Evolutionary conservation across 2,329 filamentous ascomycete genomes (phyloP), one percentile per base, ranked within the genome.

Genomic region (Pleurostoma richardsiae): DNA sequence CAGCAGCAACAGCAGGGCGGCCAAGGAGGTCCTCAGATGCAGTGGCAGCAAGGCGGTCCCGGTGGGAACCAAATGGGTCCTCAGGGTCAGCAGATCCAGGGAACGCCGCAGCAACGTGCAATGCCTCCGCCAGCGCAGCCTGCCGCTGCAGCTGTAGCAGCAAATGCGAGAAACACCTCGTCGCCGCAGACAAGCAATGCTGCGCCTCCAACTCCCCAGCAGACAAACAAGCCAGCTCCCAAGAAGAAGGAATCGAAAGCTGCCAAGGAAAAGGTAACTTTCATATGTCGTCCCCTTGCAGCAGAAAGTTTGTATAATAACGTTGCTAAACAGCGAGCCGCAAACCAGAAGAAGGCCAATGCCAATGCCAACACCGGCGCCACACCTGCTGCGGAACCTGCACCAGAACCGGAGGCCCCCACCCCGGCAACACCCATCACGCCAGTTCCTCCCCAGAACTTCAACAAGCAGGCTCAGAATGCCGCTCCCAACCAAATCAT

Each of bases 141-240:
- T 8, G 68, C 69, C 3, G 68, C 66, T 4, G 64, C 67, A 11
- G 65, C 66, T 33, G 62, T 55, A 41, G 61, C 63, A 50, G 71
- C 72, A 47, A 76, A 74, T 54, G 71, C 74, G 46, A 78, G 80
- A 56, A 76, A 72, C 52, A 74, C 80, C 10, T 79, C 78, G 10
- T 83, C 82, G 19, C 83, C 82, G 28, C 82, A 84, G 56, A 77
- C 80, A 54, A 77, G 76, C 51, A 80, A 76, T 49, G 77, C 81
- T 5, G 85, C 85, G 33, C 88, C 88, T 1, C 88, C 88, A 2
- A 94, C 88, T 4, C 88, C 88, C 1, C 83, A 81, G 44, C 86
- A 89, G 60, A 65, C 73, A 2, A 85, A 83, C 60, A 92, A 92
- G 71, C 67, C 85, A 4, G 83, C 80, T 31, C 85, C 86, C 1